phyloP scores from a whole-genome alignment of 768 basidiomycete genomes.

The Pisolithus marmoratus region DNA sequence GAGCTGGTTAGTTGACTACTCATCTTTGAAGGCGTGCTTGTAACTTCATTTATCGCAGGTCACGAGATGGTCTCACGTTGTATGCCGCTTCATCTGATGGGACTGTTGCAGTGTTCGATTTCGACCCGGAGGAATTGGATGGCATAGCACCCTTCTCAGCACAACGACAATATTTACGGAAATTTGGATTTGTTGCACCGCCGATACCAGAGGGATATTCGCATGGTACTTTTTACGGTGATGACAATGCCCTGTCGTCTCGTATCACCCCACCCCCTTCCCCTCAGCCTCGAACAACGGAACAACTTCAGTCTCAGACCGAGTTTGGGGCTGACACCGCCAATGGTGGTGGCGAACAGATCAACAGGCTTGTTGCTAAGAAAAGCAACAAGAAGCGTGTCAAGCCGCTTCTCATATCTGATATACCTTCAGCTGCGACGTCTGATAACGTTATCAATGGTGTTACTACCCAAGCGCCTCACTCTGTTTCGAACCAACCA shows the following conservation, averaged over 20 bases:
- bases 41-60: conserved; percentile 45
- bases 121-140: conserved; percentile 73
- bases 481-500: neutral
- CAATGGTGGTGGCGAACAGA: conserved; percentile 48
- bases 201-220: conserved; percentile 69
- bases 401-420: conserved; percentile 38
- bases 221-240: conserved; percentile 33
- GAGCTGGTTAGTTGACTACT: conserved; percentile 64
- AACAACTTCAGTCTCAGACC: conserved; percentile 29
- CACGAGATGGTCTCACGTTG: conserved; percentile 84
- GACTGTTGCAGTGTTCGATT: conserved; percentile 83
- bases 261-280: conserved; percentile 48
- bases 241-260: conserved; percentile 18
- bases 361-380: conserved; percentile 74
- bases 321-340: conserved; percentile 37
- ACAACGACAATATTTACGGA: conserved; percentile 74
- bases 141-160: conserved; percentile 71
- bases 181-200: conserved; percentile 69
- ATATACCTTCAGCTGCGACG: conserved; percentile 32
- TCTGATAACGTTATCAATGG: conserved; percentile 5
- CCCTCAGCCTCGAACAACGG: conserved; percentile 30
- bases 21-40: neutral
- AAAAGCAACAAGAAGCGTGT: conserved; percentile 65
- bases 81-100: conserved; percentile 97
- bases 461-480: neutral